Base-by-base conservation (phyloP, 768 basidiomycete genomes). In the Russula lepida region DNA sequence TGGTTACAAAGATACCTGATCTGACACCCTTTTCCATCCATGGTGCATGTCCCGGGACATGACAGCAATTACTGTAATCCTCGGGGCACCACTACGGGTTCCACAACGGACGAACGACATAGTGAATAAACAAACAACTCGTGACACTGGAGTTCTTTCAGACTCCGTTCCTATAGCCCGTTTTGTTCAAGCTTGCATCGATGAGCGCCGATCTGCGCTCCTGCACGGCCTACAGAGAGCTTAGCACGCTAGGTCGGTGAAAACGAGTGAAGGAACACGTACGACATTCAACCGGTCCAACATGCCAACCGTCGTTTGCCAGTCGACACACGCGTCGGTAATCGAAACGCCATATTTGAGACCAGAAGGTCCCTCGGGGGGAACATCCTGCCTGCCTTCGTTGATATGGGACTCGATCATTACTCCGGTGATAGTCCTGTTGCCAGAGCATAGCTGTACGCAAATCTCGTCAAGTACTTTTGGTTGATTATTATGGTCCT, bases 331-430 rank as follows among this genome's bases (percentile, higher is more conserved):
- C 2, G 91, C 94, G 66, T 97, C 93, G 0, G 93, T 97, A 71
- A 95, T 94, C 64, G 85, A 88, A 56, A 95, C 83, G 56, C 91
- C 91, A 59, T 85, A 77, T 72, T 88, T 91, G 66, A 94, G 80
- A 9, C 71, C 81, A 19, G 74, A 66, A 0, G 88, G 86, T 7
- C 93, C 89, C 65, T 71, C 73, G 12, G 70, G 64, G 19, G 95
- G 94, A 15, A 95, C 89, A 67, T 93, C 89, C 76, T 99, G 95
- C 62, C 85, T 78, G 21, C 95, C 95, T 53, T 86, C 88, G 69
- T 89, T 87, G 74, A 99, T 86, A 73, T 98, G 89, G 13, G 88
- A 90, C 76, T 99, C 95, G 71, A 99, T 83, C 95, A 99, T 98
- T 59, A 98, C 92, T 49, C 95, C 95, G 5, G 91, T 91, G 73